A percentile compares a stretch with the other conserved stretches of the same genome.
phyloP scores from a whole-genome alignment of 2,329 filamentous ascomycete species.

The Ophiostoma quercus region DNA sequence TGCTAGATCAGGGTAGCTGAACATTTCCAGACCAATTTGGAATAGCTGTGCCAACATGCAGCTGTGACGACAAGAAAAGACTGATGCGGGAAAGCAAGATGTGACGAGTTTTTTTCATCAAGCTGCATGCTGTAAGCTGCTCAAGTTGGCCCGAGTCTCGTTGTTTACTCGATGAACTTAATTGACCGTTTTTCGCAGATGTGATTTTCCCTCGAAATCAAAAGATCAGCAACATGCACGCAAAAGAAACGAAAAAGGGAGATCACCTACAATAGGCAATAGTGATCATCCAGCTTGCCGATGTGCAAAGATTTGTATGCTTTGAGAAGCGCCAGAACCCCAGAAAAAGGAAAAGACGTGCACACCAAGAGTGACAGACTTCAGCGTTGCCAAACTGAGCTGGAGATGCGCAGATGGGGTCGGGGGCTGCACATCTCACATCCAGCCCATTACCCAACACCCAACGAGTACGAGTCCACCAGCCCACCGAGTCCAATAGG shows the following conservation, averaged over 20 bases:
- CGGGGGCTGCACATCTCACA: not conserved
- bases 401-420: not conserved
- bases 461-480: not conserved
- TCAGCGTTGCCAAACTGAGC: constrained; percentile 10
- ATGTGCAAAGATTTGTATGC: not conserved
- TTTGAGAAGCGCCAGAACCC: not conserved
- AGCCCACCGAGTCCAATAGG: not conserved
- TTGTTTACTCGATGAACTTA: not conserved
- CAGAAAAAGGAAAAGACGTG: constrained; percentile 9
- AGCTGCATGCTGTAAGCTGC: no score
- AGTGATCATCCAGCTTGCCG: not conserved
- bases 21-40: not conserved
- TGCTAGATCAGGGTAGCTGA: constrained; percentile 3
- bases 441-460: not conserved
- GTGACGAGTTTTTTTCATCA: not conserved
- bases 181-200: no score
- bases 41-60: not conserved
- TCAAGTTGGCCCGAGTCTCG: not conserved
- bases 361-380: constrained; percentile 2
- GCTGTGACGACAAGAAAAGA: not conserved
- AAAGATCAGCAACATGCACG: no score
- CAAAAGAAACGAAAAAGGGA: not conserved
- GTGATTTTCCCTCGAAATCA: no score
- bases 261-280: not conserved
- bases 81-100: not conserved